Percentiles rank a stretch among this genome's conserved stretches.
These are phyloP conservation scores for Phytophthora ohioensis DNA, from an alignment of 352 stramenopile genomes.

Conservation along the genomic window DNA sequence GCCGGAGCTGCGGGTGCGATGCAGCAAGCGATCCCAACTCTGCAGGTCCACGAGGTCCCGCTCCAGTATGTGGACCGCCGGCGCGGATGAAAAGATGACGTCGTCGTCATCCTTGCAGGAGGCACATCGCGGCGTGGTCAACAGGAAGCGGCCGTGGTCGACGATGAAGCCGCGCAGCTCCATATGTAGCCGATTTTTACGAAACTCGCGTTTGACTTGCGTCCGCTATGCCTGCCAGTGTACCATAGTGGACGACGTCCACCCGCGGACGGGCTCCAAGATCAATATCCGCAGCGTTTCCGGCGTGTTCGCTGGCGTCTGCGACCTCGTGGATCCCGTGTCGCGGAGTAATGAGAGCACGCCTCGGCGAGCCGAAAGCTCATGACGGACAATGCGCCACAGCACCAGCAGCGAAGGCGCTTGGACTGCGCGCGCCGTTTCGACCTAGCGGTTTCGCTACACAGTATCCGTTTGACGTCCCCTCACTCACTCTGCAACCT, in stretches of 20 bases:
- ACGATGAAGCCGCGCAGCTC: slow-evolving; percentile 49
- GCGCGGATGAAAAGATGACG: not conserved
- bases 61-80: slow-evolving; percentile 21
- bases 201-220: too few relatives aligned
- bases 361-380: too few relatives aligned
- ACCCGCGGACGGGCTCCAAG: too few relatives aligned
- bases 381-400: too few relatives aligned
- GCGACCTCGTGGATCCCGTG: too few relatives aligned
- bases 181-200: slow-evolving; percentile 5
- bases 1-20: not conserved
- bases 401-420: too few relatives aligned
- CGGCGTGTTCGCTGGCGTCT: too few relatives aligned
- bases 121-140: slow-evolving; percentile 10
- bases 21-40: slow-evolving; percentile 52
- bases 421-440: not conserved
- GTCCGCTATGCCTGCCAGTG: too few relatives aligned
- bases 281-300: too few relatives aligned
- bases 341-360: too few relatives aligned
- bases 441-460: slow-evolving; percentile 9
- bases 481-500: slow-evolving; percentile 5
- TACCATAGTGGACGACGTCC: too few relatives aligned
- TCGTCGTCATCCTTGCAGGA: slow-evolving; percentile 8
- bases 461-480: slow-evolving; percentile 21
- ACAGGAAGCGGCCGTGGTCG: slow-evolving; percentile 43
- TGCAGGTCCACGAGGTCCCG: slow-evolving; percentile 56